These are phyloP conservation scores for Saccharomyces pastorianus DNA, from an alignment of 1,139 yeast genomes.

Conservation along the genomic window DNA sequence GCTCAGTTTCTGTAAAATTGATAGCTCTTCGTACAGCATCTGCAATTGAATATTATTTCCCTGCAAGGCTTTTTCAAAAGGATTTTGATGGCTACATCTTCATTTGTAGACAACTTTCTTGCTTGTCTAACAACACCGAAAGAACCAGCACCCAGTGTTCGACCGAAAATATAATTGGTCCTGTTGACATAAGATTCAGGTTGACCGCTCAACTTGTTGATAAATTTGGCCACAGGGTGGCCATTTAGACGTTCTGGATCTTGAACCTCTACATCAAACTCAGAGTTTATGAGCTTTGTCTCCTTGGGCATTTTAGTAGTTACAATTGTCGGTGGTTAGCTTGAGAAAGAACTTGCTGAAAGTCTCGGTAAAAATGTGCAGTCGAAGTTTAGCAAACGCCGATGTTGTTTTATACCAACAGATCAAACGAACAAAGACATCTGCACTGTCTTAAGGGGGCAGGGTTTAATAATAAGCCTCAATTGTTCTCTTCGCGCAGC, in stretches of 20 bases:
- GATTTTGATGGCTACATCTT: conserved; percentile 81
- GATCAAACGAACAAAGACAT: not conserved
- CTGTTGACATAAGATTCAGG: conserved; percentile 62
- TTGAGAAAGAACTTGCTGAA: not conserved
- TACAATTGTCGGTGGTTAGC: not conserved
- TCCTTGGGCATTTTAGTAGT: not conserved
- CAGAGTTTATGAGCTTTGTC: not conserved
- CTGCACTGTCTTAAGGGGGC: not conserved
- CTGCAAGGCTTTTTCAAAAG: conserved; percentile 68
- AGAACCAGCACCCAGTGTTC: conserved; percentile 72
- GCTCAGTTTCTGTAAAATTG: conserved; percentile 50
- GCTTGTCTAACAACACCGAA: conserved; percentile 87
- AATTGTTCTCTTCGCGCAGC: not conserved
- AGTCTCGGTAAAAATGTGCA: not conserved
- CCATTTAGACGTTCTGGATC: conserved; percentile 19
- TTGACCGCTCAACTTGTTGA: conserved; percentile 59
- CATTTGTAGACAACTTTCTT: conserved; percentile 46
- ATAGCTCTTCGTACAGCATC: conserved; percentile 67
- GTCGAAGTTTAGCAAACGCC: not conserved
- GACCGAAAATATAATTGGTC: conserved; percentile 57
- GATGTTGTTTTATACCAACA: not conserved
- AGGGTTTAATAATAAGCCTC: not conserved
- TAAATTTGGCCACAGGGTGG: conserved; percentile 19
- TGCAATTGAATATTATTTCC: conserved; percentile 50
- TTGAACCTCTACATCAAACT: not conserved